These are phyloP conservation scores for Pseudomonodictys pantanalensis DNA, from an alignment of 495 filamentous ascomycete genomes.

Conservation along the genomic window DNA sequence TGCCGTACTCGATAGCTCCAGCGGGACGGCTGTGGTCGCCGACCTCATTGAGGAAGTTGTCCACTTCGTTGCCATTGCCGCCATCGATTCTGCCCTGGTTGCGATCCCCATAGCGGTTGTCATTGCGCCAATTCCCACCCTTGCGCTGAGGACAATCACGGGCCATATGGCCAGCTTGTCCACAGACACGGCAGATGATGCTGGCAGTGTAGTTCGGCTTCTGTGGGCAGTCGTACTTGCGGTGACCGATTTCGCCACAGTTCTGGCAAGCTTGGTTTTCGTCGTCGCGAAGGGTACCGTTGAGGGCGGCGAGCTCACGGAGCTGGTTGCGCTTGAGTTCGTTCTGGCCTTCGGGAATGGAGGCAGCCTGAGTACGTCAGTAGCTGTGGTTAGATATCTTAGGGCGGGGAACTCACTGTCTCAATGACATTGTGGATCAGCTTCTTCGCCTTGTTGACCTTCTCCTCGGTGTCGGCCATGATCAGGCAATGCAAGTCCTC, in stretches of 20 bases:
- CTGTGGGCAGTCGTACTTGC: slow-evolving; percentile 98
- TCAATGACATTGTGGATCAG: slow-evolving; percentile 97
- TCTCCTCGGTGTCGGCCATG: slow-evolving; percentile 98
- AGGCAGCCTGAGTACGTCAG: slow-evolving; percentile 69
- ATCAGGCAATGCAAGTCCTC: slow-evolving; percentile 98
- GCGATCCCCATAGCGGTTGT: slow-evolving; percentile 48
- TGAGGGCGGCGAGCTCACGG: slow-evolving; percentile 91
- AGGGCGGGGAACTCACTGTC: slow-evolving; percentile 63
- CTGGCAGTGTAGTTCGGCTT: slow-evolving; percentile 97
- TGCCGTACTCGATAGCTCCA: slow-evolving; percentile 68
- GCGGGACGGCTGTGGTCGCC: slow-evolving; percentile 70
- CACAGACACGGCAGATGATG: slow-evolving; percentile 98
- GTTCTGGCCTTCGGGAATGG: slow-evolving; percentile 96
- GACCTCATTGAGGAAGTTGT: slow-evolving; percentile 98
- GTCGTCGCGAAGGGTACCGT: slow-evolving; percentile 96
- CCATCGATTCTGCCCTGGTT: slow-evolving; percentile 71
- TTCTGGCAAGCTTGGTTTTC: slow-evolving; percentile 99
- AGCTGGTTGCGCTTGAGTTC: slow-evolving; percentile 98
- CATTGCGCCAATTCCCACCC: slow-evolving; percentile 88
- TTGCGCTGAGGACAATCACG: slow-evolving; percentile 91
- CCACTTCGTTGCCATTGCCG: slow-evolving; percentile 89
- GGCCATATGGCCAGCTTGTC: slow-evolving; percentile 90
- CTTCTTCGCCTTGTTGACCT: slow-evolving; percentile 97
- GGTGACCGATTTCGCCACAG: slow-evolving; percentile 98
- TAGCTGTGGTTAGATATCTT: background rate